Percentiles rank a stretch among this genome's conserved stretches.
Conservation (phyloP, 2,329 filamentous ascomycete genomes). For the Dothidotthia symphoricarpi region DNA sequence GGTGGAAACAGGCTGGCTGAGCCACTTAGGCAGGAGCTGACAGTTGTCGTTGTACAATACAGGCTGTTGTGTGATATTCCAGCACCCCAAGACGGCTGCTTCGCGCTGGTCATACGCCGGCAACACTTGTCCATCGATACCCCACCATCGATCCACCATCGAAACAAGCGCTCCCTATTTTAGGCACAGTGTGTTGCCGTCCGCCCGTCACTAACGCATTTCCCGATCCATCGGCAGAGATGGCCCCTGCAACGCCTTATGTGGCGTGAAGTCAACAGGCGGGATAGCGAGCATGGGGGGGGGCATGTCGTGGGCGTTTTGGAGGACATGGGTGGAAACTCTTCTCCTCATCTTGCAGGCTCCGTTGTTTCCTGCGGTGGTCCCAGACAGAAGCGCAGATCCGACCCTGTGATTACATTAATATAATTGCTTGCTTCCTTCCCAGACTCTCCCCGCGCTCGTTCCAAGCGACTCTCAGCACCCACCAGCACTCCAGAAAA, state of each 20-base stretch:
- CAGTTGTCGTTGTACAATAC: too few species aligned
- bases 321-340: constrained; percentile 15
- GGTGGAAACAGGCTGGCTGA: too few species aligned
- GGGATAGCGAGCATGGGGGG: constrained; percentile 21
- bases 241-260: constrained; percentile 9
- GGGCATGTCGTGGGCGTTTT: constrained; percentile 19
- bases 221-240: constrained; percentile 1
- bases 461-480: background rate
- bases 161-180: constrained; percentile 33
- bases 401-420: constrained; percentile 21
- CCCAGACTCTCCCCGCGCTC: constrained; percentile 7
- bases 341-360: constrained; percentile 16
- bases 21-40: too few species aligned
- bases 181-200: constrained; percentile 22
- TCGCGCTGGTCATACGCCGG: too few species aligned
- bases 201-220: constrained; percentile 15
- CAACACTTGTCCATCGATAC: constrained; percentile 14
- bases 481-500: constrained; percentile 12
- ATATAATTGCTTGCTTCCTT: constrained; percentile 30
- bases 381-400: constrained; percentile 18
- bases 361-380: constrained; percentile 28
- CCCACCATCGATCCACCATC: constrained; percentile 23
- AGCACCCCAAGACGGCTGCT: too few species aligned
- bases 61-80: too few species aligned
- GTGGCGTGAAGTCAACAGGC: constrained; percentile 25